Conservation (phyloP, 106 monocot genomes). For the Gastrodia elata region DNA sequence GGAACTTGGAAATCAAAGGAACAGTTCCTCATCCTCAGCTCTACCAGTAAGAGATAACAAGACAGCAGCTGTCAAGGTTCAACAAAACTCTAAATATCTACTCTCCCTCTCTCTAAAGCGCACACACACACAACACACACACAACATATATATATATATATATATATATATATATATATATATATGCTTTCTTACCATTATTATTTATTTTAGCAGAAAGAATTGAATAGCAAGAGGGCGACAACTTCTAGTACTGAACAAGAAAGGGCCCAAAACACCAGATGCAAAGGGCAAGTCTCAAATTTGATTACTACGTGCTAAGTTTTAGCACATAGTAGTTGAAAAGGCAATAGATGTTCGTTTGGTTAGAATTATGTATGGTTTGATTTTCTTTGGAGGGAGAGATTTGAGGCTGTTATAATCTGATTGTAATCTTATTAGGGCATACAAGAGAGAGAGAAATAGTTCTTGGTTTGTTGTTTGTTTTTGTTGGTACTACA, state of each 20-base stretch:
- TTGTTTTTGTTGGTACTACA: too few species aligned
- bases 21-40: constrained; percentile 5
- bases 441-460: too few species aligned
- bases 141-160: too few species aligned
- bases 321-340: too few species aligned
- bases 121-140: constrained; percentile 1
- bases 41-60: constrained; percentile 41
- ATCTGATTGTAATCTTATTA: too few species aligned
- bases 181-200: not conserved
- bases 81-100: not conserved
- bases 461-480: too few species aligned
- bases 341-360: too few species aligned
- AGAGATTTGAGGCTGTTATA: too few species aligned
- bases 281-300: constrained; percentile 53
- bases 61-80: constrained; percentile 15
- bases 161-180: too few species aligned
- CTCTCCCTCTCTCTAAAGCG: constrained; percentile 5
- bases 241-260: constrained; percentile 44
- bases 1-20: constrained; percentile 29
- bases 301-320: too few species aligned
- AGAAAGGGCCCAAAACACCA: constrained; percentile 55
- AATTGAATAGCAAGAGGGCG: constrained; percentile 26
- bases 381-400: too few species aligned
- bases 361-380: too few species aligned
- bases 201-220: constrained; percentile 21